Percentiles rank a stretch among this genome's conserved stretches.
Evolutionary conservation across 257 asterid species (phyloP).

Genomic region (Solanum lycopersicoides): DNA sequence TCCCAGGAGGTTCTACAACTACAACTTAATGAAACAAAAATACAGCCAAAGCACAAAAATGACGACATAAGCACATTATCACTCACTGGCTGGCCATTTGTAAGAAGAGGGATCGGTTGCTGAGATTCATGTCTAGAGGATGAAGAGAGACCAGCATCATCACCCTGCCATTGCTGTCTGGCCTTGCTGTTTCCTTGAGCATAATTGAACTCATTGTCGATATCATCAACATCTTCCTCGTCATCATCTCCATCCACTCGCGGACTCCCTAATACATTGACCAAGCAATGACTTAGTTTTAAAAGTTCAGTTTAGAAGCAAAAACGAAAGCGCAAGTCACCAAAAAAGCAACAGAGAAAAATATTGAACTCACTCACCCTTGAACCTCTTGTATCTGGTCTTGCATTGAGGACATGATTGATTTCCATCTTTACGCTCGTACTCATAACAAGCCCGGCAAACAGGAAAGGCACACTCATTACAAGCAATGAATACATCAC

Average conservation of each 20-base stretch:
- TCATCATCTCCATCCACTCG: slow-evolving; percentile 95
- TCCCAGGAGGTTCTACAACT: neutral
- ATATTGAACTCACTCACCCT: slow-evolving; percentile 35
- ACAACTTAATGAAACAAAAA: neutral
- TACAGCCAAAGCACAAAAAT: neutral
- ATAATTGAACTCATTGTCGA: slow-evolving; percentile 65
- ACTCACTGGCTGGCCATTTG: slow-evolving; percentile 76
- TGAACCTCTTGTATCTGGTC: slow-evolving; percentile 80
- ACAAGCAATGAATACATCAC: slow-evolving; percentile 85
- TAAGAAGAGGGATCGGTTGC: slow-evolving; percentile 85
- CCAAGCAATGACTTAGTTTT: neutral
- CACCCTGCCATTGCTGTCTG: slow-evolving; percentile 78
- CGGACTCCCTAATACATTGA: slow-evolving; percentile 53
- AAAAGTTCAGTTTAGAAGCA: neutral
- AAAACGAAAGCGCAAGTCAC: neutral
- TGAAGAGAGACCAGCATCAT: slow-evolving; percentile 69
- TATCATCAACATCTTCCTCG: slow-evolving; percentile 73
- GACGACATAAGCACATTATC: neutral
- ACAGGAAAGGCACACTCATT: slow-evolving; percentile 93
- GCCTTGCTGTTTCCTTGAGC: slow-evolving; percentile 53
- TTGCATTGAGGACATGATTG: slow-evolving; percentile 89
- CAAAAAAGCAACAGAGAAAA: neutral
- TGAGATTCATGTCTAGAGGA: slow-evolving; percentile 79
- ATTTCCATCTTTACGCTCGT: slow-evolving; percentile 87
- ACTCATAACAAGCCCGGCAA: slow-evolving; percentile 88